Percentiles rank a stretch among this genome's conserved stretches.
These are phyloP conservation scores for Leccinum subfulvum DNA, from an alignment of 1,284 basidiomycete genomes.

Conservation along the genomic window DNA sequence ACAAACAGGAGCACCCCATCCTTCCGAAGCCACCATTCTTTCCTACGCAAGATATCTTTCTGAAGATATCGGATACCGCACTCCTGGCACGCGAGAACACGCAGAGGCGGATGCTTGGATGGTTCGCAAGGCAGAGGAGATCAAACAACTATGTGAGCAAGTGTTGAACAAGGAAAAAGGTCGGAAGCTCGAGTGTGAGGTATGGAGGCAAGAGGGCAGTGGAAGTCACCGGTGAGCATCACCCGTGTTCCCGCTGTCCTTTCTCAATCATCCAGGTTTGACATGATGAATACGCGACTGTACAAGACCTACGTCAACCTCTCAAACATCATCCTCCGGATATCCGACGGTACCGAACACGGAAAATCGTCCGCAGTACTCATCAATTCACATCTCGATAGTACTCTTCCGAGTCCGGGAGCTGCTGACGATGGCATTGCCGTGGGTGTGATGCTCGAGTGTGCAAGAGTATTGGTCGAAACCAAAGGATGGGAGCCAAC, in stretches of 20 bases:
- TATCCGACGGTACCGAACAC: conserved; percentile 77
- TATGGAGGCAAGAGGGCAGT: conserved; percentile 84
- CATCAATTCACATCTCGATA: conserved; percentile 90
- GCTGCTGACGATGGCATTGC: conserved; percentile 88
- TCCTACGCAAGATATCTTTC: conserved; percentile 63
- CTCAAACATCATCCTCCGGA: conserved; percentile 84
- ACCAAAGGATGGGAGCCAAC: conserved; percentile 73
- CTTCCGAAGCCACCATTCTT: conserved; percentile 70
- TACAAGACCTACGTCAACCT: conserved; percentile 92
- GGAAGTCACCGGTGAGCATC: conserved; percentile 75
- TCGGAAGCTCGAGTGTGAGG: conserved; percentile 77
- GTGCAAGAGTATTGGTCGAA: conserved; percentile 77
- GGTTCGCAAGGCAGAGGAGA: conserved; percentile 54
- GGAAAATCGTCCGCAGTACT: conserved; percentile 83
- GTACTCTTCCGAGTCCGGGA: conserved; percentile 76
- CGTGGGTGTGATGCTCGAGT: conserved; percentile 91
- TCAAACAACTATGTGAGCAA: conserved; percentile 62
- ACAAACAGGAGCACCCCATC: conserved; percentile 57
- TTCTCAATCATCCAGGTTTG: conserved; percentile 53
- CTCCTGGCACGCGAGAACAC: conserved; percentile 90
- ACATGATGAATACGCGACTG: conserved; percentile 80
- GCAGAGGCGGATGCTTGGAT: conserved; percentile 86
- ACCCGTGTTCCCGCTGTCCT: conserved; percentile 3
- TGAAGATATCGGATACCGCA: conserved; percentile 88
- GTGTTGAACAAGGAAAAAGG: conserved; percentile 45